Evolutionary conservation across 768 basidiomycete species (phyloP), one percentile per base, ranked within the genome.

Genomic region (Pholiota microspora): DNA sequence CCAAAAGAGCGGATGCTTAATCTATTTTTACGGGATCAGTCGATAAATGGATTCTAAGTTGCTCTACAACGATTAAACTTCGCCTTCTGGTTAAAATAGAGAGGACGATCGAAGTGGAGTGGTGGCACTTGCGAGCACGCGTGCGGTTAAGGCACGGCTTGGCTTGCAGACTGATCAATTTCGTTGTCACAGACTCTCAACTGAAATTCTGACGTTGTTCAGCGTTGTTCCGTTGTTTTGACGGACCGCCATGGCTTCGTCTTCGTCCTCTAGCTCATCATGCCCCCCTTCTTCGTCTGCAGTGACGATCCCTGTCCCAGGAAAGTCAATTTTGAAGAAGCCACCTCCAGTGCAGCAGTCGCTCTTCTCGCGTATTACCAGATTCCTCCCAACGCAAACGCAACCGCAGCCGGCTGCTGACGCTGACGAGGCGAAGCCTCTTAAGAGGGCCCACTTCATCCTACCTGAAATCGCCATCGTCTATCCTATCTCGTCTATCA

Each of bases 391-490:
- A 12, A 80, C 80, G 0, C 84, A 81, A 58, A 67, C 60, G 38
- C 73, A 71, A 25, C 52, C 71, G 2, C 64, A 61, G 23, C 51
- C 67, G n/a, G 56, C 63, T 25, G 34, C 59, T 8, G 59, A 69
- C 47, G 82, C 82, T 63, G 75, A 69, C 8, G 70, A 82, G 44
- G 68, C 71, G 31, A 82, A 78, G 62, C 83, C 90, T 9, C 77
- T 96, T 58, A 93, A 91, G 65, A 74, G 91, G 47, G 97, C 95
- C 0, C 91, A 96, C 62, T 98, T 98, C 67, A 90, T 96, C 59
- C 75, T 97, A 10, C 92, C 92, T 0, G 81, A 89, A 61, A 81
- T 97, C 61, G 85, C 84, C 28, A 90, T 89, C 21, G 84, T 94
- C 28, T 98, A 98, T 68, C 94, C 94, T 0, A 95, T 98, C 67